Evolutionary conservation across 495 filamentous ascomycete genomes (phyloP).

Genomic region (Usnea hakonensis): DNA sequence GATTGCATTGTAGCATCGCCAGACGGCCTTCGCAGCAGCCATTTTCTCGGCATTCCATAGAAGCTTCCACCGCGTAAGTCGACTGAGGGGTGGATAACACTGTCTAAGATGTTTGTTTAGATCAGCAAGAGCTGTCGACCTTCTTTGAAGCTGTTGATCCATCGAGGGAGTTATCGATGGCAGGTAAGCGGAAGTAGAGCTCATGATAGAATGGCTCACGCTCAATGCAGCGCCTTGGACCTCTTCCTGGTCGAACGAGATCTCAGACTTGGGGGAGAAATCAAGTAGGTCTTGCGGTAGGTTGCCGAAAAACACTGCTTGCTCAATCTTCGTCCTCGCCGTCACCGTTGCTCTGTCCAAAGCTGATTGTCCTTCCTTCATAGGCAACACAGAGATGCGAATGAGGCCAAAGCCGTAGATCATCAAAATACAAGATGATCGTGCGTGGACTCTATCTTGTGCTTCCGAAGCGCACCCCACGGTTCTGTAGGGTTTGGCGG

Average conservation of each 20-base stretch:
- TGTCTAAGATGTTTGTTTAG: constrained; percentile 60
- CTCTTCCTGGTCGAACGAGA: constrained; percentile 57
- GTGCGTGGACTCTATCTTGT: constrained; percentile 32
- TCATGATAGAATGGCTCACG: constrained; percentile 76
- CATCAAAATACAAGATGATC: constrained; percentile 62
- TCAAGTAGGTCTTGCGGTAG: constrained; percentile 73
- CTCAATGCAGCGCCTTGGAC: constrained; percentile 68
- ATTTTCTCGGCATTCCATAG: constrained; percentile 89
- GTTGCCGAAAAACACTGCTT: constrained; percentile 85
- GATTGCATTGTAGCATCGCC: constrained; percentile 57
- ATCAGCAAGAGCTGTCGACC: constrained; percentile 60
- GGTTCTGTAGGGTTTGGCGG: constrained; percentile 46
- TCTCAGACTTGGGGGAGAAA: constrained; percentile 55
- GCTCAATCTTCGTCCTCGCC: constrained; percentile 81
- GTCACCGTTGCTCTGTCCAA: constrained; percentile 47
- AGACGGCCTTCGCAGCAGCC: constrained; percentile 71
- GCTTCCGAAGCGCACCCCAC: constrained; percentile 41
- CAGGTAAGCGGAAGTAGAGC: constrained; percentile 64
- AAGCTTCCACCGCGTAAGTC: constrained; percentile 63
- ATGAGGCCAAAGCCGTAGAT: constrained; percentile 74
- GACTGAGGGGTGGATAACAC: constrained; percentile 49
- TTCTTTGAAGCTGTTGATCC: constrained; percentile 66
- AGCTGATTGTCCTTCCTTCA: constrained; percentile 22
- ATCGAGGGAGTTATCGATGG: constrained; percentile 62
- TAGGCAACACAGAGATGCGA: constrained; percentile 47